phyloP scores from a whole-genome alignment of 768 basidiomycete species.

The Panellus pusillus region DNA sequence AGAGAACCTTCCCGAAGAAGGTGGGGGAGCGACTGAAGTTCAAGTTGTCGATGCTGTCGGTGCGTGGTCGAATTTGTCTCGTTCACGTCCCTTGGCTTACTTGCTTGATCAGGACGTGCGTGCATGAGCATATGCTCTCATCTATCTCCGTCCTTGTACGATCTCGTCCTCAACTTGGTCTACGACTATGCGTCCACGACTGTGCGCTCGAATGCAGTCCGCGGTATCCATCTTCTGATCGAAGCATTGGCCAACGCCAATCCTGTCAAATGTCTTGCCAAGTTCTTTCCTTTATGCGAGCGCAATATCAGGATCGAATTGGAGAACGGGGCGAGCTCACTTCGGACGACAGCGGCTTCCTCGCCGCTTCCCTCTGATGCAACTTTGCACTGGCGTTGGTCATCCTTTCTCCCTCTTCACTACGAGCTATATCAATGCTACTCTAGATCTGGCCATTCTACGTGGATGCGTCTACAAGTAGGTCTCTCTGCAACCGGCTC shows the following conservation, averaged over 20 bases:
- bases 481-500: constrained; percentile 29
- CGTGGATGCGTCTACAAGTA: constrained; percentile 82
- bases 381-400: constrained; percentile 84
- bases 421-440: constrained; percentile 7
- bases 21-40: constrained; percentile 69
- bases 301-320: constrained; percentile 73
- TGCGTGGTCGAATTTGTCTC: constrained; percentile 54
- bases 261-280: constrained; percentile 72
- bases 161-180: constrained; percentile 80
- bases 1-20: constrained; percentile 86
- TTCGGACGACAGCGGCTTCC: constrained; percentile 68
- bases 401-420: constrained; percentile 4
- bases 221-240: constrained; percentile 83
- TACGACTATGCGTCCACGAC: constrained; percentile 80
- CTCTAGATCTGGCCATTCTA: constrained; percentile 68
- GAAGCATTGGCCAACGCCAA: constrained; percentile 83
- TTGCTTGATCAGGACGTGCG: constrained; percentile 37
- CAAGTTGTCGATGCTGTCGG: constrained; percentile 77
- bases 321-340: constrained; percentile 80
- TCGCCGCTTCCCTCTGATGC: constrained; percentile 76
- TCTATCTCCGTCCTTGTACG: constrained; percentile 71
- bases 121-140: constrained; percentile 79
- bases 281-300: constrained; percentile 74
- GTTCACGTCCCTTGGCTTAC: background rate
- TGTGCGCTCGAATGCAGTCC: constrained; percentile 82